These are phyloP conservation scores for Colletotrichum sojae DNA, from an alignment of 2,329 filamentous ascomycete genomes.

Conservation along the genomic window DNA sequence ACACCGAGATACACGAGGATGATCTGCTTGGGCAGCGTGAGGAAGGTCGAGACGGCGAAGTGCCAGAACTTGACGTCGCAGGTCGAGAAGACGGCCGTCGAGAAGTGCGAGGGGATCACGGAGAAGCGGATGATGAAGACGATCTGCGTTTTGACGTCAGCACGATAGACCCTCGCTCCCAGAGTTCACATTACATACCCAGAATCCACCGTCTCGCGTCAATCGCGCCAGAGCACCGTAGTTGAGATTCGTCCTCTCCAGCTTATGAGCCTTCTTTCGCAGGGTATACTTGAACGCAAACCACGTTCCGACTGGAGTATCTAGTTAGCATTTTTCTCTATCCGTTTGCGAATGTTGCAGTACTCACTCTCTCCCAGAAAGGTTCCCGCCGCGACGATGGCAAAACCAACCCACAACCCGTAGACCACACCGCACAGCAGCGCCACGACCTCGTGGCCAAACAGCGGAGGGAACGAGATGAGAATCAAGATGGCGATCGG, in stretches of 20 bases:
- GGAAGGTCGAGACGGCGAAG: conserved; percentile 55
- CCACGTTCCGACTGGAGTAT: conserved; percentile 51
- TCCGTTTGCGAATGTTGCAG: too few species aligned
- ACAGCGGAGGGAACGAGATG: conserved; percentile 58
- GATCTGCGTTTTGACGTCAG: conserved; percentile 41
- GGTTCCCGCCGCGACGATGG: conserved; percentile 56
- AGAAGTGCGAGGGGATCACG: conserved; percentile 57
- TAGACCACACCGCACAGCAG: conserved; percentile 58
- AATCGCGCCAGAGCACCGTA: conserved; percentile 56
- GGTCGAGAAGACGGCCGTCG: conserved; percentile 59
- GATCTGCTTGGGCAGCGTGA: conserved; percentile 59
- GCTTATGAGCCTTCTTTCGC: conserved; percentile 51
- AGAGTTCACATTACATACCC: conserved; percentile 36
- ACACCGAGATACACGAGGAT: conserved; percentile 58
- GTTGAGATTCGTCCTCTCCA: conserved; percentile 57
- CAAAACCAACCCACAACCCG: conserved; percentile 58
- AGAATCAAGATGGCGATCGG: conserved; percentile 55
- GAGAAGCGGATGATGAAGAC: conserved; percentile 58
- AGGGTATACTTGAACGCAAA: conserved; percentile 57
- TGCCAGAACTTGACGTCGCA: conserved; percentile 59
- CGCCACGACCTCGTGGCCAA: conserved; percentile 59
- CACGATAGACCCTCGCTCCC: too few species aligned
- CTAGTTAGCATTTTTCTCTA: background rate
- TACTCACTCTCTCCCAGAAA: conserved; percentile 53
- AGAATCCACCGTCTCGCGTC: conserved; percentile 58